These are phyloP conservation scores for Flueggea neowawraea DNA, from an alignment of 441 rosid species.

Conservation along the genomic window DNA sequence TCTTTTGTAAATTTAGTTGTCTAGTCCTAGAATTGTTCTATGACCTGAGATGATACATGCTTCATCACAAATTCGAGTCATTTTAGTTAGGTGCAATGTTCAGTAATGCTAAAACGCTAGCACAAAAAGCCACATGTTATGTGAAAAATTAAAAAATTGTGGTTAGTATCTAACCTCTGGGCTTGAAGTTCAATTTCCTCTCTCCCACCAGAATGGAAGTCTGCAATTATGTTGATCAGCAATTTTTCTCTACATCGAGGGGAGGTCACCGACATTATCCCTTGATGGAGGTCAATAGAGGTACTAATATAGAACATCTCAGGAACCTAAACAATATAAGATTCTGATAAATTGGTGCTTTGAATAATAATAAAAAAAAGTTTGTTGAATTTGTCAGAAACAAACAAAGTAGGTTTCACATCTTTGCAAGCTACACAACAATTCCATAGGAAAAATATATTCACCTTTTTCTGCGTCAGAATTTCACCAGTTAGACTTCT, in stretches of 20 bases:
- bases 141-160: not conserved
- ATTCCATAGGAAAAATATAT: conserved; percentile 7
- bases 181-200: conserved; percentile 47
- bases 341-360: conserved; percentile 6
- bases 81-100: too few relatives aligned
- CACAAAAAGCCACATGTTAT: too few relatives aligned
- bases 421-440: not conserved
- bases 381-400: not conserved
- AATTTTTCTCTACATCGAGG: conserved; percentile 57
- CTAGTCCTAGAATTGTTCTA: too few relatives aligned
- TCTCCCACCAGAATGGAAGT: conserved; percentile 26
- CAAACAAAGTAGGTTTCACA: not conserved
- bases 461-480: conserved; percentile 88
- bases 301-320: conserved; percentile 78
- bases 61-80: too few relatives aligned
- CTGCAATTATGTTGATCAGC: conserved; percentile 51
- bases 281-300: conserved; percentile 56
- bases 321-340: conserved; percentile 58
- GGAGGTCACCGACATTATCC: conserved; percentile 56
- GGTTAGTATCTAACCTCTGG: conserved; percentile 39
- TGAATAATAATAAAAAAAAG: not conserved
- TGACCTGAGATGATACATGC: too few relatives aligned
- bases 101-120: too few relatives aligned
- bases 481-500: conserved; percentile 71
- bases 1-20: too few relatives aligned